phyloP scores from a whole-genome alignment of 306 rosid genomes.

The Erythrophleum fordii region DNA sequence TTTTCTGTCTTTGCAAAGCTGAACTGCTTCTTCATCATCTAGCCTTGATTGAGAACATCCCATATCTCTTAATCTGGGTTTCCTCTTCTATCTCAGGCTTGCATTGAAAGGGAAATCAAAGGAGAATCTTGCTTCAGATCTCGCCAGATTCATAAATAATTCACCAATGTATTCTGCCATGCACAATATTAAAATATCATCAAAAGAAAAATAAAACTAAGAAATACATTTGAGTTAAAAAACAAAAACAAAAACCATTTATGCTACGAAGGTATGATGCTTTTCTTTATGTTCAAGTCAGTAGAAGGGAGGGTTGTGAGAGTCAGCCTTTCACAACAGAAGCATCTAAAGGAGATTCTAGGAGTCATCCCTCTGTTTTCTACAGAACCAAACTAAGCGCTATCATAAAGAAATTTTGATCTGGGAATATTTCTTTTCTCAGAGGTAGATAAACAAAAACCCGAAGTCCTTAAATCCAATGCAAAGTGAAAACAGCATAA shows the following conservation, averaged over 20 bases:
- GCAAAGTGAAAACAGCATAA: not conserved
- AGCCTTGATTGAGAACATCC: constrained; percentile 93
- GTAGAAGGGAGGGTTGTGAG: constrained; percentile 33
- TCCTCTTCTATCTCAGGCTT: constrained; percentile 46
- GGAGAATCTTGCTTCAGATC: constrained; percentile 47
- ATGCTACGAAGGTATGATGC: constrained; percentile 30
- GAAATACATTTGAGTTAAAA: not conserved
- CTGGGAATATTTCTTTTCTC: constrained; percentile 4
- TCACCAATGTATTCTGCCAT: constrained; percentile 35
- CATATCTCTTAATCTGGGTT: constrained; percentile 59
- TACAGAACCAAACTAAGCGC: constrained; percentile 32
- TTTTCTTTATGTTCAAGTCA: constrained; percentile 64
- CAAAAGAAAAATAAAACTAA: not conserved
- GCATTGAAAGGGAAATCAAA: constrained; percentile 58
- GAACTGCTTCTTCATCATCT: constrained; percentile 86
- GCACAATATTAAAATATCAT: constrained; percentile 16
- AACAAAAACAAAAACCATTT: not conserved
- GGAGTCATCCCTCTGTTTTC: constrained; percentile 30
- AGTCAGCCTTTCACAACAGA: constrained; percentile 26
- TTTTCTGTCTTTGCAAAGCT: constrained; percentile 92
- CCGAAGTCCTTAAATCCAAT: not conserved
- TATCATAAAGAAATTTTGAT: constrained; percentile 38
- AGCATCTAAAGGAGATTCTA: constrained; percentile 41
- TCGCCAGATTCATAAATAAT: constrained; percentile 69
- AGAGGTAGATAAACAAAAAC: constrained; percentile 9